These are phyloP conservation scores for Yamadazyma spencermartinsiae DNA, from an alignment of 1,139 yeast genomes.

Conservation along the genomic window DNA sequence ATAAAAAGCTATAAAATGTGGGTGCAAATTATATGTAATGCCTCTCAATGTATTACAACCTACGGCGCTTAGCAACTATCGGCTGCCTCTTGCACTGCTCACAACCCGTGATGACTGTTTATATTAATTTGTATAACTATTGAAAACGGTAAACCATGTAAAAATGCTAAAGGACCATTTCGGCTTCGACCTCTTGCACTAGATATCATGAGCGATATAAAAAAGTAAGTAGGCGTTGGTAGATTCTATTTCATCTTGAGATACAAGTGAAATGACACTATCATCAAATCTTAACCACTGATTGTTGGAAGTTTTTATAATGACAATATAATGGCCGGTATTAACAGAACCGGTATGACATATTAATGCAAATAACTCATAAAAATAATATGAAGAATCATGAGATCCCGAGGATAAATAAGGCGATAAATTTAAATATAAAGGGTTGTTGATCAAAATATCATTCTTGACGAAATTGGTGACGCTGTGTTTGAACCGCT, in stretches of 20 bases:
- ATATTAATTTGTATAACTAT: too few species aligned
- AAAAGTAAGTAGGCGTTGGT: conserved; percentile 79
- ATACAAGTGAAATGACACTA: conserved; percentile 70
- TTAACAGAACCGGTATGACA: conserved; percentile 90
- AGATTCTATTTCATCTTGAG: conserved; percentile 62
- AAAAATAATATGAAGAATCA: conserved; percentile 24
- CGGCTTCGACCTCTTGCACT: too few species aligned
- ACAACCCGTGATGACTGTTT: too few species aligned
- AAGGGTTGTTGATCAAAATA: conserved; percentile 69
- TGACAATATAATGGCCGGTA: conserved; percentile 91
- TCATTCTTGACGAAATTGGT: conserved; percentile 72
- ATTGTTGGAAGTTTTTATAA: conserved; percentile 68
- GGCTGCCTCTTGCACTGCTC: too few species aligned
- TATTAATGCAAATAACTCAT: conserved; percentile 82
- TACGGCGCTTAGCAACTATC: too few species aligned
- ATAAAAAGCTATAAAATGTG: too few species aligned
- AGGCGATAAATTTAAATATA: conserved; percentile 65
- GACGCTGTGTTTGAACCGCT: conserved; percentile 78
- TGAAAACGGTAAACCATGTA: too few species aligned
- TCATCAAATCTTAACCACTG: conserved; percentile 93
- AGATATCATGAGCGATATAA: conserved; percentile 53
- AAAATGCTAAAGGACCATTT: too few species aligned
- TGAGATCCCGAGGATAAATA: conserved; percentile 45
- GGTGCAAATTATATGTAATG: too few species aligned
- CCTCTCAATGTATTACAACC: too few species aligned